These are phyloP conservation scores for Tricholoma sp. DNA, from an alignment of 768 basidiomycete genomes.

Conservation along the genomic window DNA sequence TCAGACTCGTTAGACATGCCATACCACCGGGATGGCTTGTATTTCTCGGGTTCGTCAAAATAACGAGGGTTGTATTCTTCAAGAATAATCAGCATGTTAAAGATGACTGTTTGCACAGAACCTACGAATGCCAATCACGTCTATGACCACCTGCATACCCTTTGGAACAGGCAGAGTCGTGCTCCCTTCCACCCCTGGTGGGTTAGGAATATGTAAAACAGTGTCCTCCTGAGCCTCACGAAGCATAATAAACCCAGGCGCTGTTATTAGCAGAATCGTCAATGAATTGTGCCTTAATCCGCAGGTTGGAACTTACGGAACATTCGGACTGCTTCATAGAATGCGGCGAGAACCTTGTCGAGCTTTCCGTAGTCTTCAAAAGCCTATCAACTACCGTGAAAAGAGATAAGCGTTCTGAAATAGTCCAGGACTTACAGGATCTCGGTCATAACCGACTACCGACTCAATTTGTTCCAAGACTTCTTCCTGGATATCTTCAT, in stretches of 20 bases:
- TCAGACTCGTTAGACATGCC: constrained; percentile 37
- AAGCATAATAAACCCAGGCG: constrained; percentile 36
- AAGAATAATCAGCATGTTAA: neutral
- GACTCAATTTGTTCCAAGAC: constrained; percentile 33
- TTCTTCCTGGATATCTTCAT: constrained; percentile 40
- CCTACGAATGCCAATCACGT: constrained; percentile 48
- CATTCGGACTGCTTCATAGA: constrained; percentile 40
- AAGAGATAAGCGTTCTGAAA: neutral
- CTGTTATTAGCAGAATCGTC: constrained; percentile 16
- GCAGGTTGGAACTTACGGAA: constrained; percentile 32
- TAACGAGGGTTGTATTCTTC: constrained; percentile 47
- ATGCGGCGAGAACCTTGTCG: constrained; percentile 38
- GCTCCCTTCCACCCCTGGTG: constrained; percentile 33
- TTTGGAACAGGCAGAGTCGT: constrained; percentile 33
- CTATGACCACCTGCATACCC: constrained; percentile 37
- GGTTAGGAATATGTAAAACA: constrained; percentile 34
- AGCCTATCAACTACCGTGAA: constrained; percentile 17
- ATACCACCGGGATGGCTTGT: constrained; percentile 48
- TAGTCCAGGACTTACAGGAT: constrained; percentile 24
- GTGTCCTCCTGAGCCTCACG: constrained; percentile 41
- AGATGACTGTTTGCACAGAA: neutral
- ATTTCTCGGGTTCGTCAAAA: constrained; percentile 43
- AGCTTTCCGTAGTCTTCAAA: constrained; percentile 37
- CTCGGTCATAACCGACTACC: constrained; percentile 28
- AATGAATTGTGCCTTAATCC: neutral